Evolutionary conservation across 306 rosid species (phyloP).

Genomic region (Begonia fuchsioides): DNA sequence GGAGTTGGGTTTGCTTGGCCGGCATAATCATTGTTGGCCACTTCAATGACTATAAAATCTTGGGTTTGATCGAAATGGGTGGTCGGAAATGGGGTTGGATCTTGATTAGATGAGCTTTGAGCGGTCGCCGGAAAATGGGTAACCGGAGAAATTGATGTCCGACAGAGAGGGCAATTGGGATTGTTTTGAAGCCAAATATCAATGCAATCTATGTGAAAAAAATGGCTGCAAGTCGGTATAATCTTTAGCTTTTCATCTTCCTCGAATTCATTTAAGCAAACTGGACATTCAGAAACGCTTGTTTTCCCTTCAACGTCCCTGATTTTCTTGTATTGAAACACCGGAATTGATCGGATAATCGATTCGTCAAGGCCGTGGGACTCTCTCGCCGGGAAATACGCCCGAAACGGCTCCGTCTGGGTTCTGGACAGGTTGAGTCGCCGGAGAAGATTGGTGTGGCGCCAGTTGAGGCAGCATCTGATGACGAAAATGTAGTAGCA

Average conservation of each 20-base stretch:
- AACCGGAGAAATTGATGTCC: slow-evolving; percentile 5
- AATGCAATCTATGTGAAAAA: no score
- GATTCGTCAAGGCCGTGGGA: no score
- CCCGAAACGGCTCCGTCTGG: slow-evolving; percentile 16
- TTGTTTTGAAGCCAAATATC: no score
- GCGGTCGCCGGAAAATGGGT: background rate
- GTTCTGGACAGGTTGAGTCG: slow-evolving; percentile 39
- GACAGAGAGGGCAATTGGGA: slow-evolving; percentile 12
- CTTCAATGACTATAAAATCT: background rate
- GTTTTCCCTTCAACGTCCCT: background rate
- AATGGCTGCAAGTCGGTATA: no score
- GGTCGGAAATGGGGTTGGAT: background rate
- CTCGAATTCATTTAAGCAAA: no score
- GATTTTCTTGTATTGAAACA: slow-evolving; percentile 35
- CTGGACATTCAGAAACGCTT: no score
- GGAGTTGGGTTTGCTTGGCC: background rate
- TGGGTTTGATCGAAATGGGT: background rate
- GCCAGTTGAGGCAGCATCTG: no score
- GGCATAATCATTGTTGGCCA: background rate
- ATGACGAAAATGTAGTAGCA: slow-evolving; percentile 86
- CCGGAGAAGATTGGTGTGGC: no score
- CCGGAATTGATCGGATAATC: slow-evolving; percentile 72
- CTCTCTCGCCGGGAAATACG: slow-evolving; percentile 20
- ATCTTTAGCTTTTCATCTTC: no score
- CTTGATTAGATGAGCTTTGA: background rate